Conservation (phyloP, 805 yeast genomes). For the Wickerhamiella cacticola region DNA sequence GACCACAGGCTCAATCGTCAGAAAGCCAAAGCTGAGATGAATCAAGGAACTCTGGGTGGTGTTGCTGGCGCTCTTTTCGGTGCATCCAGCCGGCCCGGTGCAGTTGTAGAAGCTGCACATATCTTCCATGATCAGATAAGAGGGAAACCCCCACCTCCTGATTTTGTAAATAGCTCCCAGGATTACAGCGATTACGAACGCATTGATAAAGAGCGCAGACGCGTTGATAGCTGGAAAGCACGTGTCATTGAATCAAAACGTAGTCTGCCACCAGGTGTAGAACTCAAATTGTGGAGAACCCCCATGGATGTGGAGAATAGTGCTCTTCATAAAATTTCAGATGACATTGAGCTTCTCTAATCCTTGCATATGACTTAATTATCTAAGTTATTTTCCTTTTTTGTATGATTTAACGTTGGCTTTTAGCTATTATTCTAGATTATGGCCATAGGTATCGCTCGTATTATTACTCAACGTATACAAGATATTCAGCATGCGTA, state of each 20-base stretch:
- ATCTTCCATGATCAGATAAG: slow-evolving; percentile 1
- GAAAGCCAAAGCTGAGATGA: neutral
- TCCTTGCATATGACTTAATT: neutral
- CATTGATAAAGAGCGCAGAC: slow-evolving; percentile 25
- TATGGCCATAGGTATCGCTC: no score
- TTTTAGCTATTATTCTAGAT: no score
- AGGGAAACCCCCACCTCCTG: slow-evolving; percentile 12
- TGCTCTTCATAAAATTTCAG: slow-evolving; percentile 18
- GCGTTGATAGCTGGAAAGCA: slow-evolving; percentile 44
- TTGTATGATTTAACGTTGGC: neutral
- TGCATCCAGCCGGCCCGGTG: slow-evolving; percentile 1
- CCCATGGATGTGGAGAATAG: slow-evolving; percentile 33
- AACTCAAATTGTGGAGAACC: slow-evolving; percentile 36
- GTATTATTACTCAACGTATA: no score
- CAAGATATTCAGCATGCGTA: no score
- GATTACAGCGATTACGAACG: slow-evolving; percentile 24
- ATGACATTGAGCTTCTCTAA: neutral
- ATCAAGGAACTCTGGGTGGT: slow-evolving; percentile 10
- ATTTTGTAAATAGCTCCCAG: slow-evolving; percentile 22
- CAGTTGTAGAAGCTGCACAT: slow-evolving; percentile 7
- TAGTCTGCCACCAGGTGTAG: slow-evolving; percentile 32
- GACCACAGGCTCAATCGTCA: neutral
- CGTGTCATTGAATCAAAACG: slow-evolving; percentile 37
- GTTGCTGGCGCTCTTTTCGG: slow-evolving; percentile 14
- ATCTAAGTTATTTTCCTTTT: neutral